Evolutionary conservation across 805 yeast species (phyloP), one percentile per base, ranked within the genome.

Genomic region (Monosporozyma solicola): DNA sequence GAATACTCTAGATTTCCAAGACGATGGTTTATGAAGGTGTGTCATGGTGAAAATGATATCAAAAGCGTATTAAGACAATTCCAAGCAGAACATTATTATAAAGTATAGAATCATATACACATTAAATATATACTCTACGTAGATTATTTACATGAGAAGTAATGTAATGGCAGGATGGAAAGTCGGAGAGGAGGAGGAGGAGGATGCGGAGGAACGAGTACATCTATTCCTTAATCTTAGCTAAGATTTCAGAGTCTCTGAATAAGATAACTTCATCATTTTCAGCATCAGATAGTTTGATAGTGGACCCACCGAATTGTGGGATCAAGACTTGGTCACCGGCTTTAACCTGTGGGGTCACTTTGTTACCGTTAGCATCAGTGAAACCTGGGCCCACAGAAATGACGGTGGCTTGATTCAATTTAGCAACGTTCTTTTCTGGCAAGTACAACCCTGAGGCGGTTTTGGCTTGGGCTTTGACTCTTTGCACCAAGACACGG

Each of bases 311-410:
- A 56, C 99, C 99, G 62, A 86, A 92, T 55, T 85, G 82, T 59
- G 98, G 98, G 67, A 94, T 88, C 76, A 94, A 77, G 48, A 94
- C 98, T 64, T 84, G 83, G 76, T 94, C 99, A 64, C 99, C 99
- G 48, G 87, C 82, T 67, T 81, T 75, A 54, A 94, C 96, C 60
- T 84, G 77, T 55, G 91, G 83, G 51, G 82, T 77, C 53, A 88
- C 77, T 59, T 82, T 70, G 65, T 83, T 76, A 59, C 98, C 98
- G 54, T 83, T 80, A 54, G 79, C 74, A 74, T 86, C 85, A 55
- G 84, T 74, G 68, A 80, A 78, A 61, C 99, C 99, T 52, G 98
- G 98, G 57, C 99, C 99, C 59, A 91, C 89, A 54, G 98, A 92
- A 59, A 92, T 73, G 50, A 92, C 98, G 53, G 84, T 83, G 57